phyloP scores from a whole-genome alignment of 805 yeast genomes.

The Saturnispora mendoncae region DNA sequence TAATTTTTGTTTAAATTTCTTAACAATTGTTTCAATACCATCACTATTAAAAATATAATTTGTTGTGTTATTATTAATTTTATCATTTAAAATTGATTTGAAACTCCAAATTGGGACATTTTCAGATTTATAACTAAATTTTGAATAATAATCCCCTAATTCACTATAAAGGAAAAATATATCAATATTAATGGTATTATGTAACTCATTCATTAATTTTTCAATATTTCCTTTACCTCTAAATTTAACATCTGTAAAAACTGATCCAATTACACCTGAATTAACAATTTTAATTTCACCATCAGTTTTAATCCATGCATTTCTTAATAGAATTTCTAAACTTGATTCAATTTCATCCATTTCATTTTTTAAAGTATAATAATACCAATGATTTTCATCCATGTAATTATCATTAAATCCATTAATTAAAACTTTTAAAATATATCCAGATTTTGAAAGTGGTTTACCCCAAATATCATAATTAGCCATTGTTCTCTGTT shows the following conservation, averaged over 20 bases:
- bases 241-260: slow-evolving; percentile 39
- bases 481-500: slow-evolving; percentile 20
- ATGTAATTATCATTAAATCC: slow-evolving; percentile 16
- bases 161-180: slow-evolving; percentile 57
- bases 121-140: slow-evolving; percentile 44
- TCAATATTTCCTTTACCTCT: slow-evolving; percentile 52
- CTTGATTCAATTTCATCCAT: slow-evolving; percentile 11
- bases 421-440: slow-evolving; percentile 18
- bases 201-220: slow-evolving; percentile 34
- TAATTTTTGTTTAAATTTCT: slow-evolving; percentile 1
- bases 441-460: slow-evolving; percentile 18
- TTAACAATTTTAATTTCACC: slow-evolving; percentile 8
- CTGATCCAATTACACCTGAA: slow-evolving; percentile 45
- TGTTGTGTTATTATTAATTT: slow-evolving; percentile 4
- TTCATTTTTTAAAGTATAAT: slow-evolving; percentile 22
- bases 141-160: slow-evolving; percentile 56
- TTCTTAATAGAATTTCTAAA: slow-evolving; percentile 25
- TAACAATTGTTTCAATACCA: slow-evolving; percentile 4
- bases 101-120: slow-evolving; percentile 17
- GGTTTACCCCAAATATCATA: slow-evolving; percentile 23
- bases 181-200: slow-evolving; percentile 24
- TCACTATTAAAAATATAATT: slow-evolving; percentile 8
- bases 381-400: slow-evolving; percentile 18
- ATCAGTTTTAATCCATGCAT: slow-evolving; percentile 13
- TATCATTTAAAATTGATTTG: slow-evolving; percentile 3